phyloP scores from a whole-genome alignment of 768 basidiomycete species.

The Pulveroboletus ravenelii region DNA sequence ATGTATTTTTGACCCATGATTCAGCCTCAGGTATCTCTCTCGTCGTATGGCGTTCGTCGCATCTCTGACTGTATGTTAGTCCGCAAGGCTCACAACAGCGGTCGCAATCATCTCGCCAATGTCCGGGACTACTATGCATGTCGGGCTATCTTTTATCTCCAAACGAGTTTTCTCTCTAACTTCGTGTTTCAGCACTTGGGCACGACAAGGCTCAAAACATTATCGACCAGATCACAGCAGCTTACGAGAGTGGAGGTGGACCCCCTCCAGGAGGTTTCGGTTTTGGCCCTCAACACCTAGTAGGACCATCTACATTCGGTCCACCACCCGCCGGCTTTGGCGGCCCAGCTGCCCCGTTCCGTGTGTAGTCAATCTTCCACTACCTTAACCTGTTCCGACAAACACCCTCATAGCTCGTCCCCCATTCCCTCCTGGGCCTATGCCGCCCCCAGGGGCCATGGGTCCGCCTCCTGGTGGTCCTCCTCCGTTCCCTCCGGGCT shows the following conservation, averaged over 20 bases:
- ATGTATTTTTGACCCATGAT: slow-evolving; percentile 92
- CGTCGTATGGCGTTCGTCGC: background rate
- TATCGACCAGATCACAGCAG: slow-evolving; percentile 96
- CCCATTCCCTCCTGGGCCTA: slow-evolving; percentile 62
- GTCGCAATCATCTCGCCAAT: slow-evolving; percentile 94
- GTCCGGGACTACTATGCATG: slow-evolving; percentile 97
- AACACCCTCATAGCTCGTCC: slow-evolving; percentile 45
- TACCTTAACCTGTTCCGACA: slow-evolving; percentile 1
- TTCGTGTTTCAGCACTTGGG: slow-evolving; percentile 55
- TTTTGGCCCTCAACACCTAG: slow-evolving; percentile 78
- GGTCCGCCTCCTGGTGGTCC: slow-evolving; percentile 53
- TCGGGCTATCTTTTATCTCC: slow-evolving; percentile 32
- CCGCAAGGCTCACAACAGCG: slow-evolving; percentile 97
- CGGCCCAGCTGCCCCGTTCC: slow-evolving; percentile 35
- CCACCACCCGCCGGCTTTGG: slow-evolving; percentile 54
- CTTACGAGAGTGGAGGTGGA: slow-evolving; percentile 82
- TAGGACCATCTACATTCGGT: slow-evolving; percentile 47
- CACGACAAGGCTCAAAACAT: slow-evolving; percentile 98
- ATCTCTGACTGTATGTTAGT: slow-evolving; percentile 43
- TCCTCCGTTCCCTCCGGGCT: slow-evolving; percentile 71
- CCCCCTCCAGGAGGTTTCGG: slow-evolving; percentile 87
- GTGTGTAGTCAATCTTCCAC: slow-evolving; percentile 6
- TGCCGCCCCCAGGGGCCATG: slow-evolving; percentile 46
- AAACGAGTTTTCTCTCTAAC: slow-evolving; percentile 5
- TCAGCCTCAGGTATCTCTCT: slow-evolving; percentile 72